phyloP scores from a whole-genome alignment of 805 yeast species.

The Spathaspora hagerdaliae region DNA sequence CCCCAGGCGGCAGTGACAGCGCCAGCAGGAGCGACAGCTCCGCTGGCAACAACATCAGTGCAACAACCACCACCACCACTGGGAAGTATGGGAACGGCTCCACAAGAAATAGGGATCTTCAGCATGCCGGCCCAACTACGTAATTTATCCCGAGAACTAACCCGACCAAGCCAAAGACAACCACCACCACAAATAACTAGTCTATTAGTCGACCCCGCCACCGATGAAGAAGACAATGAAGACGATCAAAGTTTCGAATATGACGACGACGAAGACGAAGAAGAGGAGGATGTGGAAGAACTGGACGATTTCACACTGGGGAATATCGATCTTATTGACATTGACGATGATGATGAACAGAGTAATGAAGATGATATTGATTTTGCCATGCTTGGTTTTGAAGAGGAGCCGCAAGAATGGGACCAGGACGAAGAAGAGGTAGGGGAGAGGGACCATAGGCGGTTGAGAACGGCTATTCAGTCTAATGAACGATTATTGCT shows the following conservation, averaged over 20 bases:
- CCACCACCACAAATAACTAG: background rate
- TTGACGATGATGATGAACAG: background rate
- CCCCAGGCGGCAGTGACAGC: background rate
- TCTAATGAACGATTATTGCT: constrained; percentile 18
- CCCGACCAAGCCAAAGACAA: background rate
- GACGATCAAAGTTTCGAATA: constrained; percentile 5
- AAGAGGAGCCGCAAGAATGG: background rate
- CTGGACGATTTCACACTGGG: background rate
- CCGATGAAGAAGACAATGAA: background rate
- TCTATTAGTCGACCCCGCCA: constrained; percentile 2
- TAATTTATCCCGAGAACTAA: constrained; percentile 5
- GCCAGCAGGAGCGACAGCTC: background rate
- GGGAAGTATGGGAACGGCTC: too few species aligned
- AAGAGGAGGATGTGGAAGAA: constrained; percentile 3
- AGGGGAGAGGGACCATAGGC: background rate
- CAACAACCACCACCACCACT: too few species aligned
- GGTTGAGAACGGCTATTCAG: background rate
- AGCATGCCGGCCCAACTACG: constrained; percentile 6
- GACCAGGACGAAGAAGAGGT: background rate
- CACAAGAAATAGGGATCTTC: background rate
- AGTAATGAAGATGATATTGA: constrained; percentile 2
- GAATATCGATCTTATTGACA: background rate
- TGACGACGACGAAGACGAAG: constrained; percentile 2
- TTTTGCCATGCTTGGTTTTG: background rate
- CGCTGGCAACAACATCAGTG: too few species aligned